Evolutionary conservation across 257 asterid genomes (phyloP).

Genomic region (Sherardia arvensis): DNA sequence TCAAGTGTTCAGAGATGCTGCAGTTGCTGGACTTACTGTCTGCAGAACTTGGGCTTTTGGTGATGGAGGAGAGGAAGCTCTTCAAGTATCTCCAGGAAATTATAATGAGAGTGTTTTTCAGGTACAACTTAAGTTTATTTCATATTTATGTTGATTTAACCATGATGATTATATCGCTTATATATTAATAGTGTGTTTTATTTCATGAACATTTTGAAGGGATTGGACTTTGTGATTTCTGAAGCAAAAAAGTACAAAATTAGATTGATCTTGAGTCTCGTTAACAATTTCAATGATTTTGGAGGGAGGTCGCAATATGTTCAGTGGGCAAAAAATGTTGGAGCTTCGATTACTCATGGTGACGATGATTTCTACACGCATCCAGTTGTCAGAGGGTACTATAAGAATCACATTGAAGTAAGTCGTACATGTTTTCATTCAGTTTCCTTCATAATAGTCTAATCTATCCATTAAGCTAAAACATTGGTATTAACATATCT

Average conservation of each 20-base stretch:
- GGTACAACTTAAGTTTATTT: conserved; percentile 14
- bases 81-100: conserved; percentile 54
- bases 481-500: neutral
- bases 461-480: neutral
- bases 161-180: no score
- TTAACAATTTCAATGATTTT: conserved; percentile 52
- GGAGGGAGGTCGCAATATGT: conserved; percentile 57
- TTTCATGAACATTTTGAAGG: conserved; percentile 16
- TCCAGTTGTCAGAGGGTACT: conserved; percentile 40
- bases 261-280: conserved; percentile 50
- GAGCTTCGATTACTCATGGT: conserved; percentile 18
- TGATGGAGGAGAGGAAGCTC: conserved; percentile 46
- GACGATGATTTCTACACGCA: conserved; percentile 78
- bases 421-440: neutral
- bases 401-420: conserved; percentile 61
- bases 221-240: conserved; percentile 52
- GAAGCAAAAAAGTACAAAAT: conserved; percentile 54
- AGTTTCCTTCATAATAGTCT: neutral
- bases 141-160: no score
- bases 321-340: conserved; percentile 54
- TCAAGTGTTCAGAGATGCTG: conserved; percentile 41
- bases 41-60: conserved; percentile 75
- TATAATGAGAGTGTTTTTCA: conserved; percentile 67
- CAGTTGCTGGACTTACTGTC: conserved; percentile 49
- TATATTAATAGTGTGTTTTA: neutral